Evolutionary conservation across 176 grass and related monocot genomes (phyloP).

Genomic region (Bonia amplexicaulis): DNA sequence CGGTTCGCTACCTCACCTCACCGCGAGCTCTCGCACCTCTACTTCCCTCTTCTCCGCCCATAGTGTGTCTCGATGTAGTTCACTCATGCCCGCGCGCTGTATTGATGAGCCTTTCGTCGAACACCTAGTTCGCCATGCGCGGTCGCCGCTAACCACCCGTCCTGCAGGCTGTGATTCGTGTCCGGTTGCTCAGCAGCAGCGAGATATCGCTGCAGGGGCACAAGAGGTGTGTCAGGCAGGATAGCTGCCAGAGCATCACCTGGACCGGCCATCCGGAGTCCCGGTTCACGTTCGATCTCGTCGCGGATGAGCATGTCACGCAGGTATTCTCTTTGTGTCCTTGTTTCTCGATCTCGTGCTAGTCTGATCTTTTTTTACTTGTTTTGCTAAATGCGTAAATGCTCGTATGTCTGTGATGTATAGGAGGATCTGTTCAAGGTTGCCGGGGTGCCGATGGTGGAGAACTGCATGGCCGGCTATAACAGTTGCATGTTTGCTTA

Average conservation of each 20-base stretch:
- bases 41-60: not conserved
- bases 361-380: not conserved
- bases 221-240: slow-evolving; percentile 69
- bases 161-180: slow-evolving; percentile 70
- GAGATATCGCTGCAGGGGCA: slow-evolving; percentile 83
- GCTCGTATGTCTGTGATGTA: not conserved
- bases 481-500: slow-evolving; percentile 99
- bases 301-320: slow-evolving; percentile 87
- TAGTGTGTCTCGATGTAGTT: not conserved
- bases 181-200: slow-evolving; percentile 63
- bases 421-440: slow-evolving; percentile 92
- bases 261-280: slow-evolving; percentile 89
- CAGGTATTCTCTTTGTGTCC: slow-evolving; percentile 43
- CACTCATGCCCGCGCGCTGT: not conserved
- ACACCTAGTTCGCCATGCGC: not conserved
- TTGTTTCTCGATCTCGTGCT: not conserved
- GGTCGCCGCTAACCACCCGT: not conserved
- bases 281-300: slow-evolving; percentile 90
- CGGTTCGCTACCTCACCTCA: not conserved
- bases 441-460: slow-evolving; percentile 92
- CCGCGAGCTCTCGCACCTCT: not conserved
- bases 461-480: slow-evolving; percentile 88
- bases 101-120: slow-evolving; percentile 18
- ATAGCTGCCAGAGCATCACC: slow-evolving; percentile 70
- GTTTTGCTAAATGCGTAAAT: not conserved